phyloP scores from a whole-genome alignment of 345 rosid genomes.

The Bretschneidera sinensis region DNA sequence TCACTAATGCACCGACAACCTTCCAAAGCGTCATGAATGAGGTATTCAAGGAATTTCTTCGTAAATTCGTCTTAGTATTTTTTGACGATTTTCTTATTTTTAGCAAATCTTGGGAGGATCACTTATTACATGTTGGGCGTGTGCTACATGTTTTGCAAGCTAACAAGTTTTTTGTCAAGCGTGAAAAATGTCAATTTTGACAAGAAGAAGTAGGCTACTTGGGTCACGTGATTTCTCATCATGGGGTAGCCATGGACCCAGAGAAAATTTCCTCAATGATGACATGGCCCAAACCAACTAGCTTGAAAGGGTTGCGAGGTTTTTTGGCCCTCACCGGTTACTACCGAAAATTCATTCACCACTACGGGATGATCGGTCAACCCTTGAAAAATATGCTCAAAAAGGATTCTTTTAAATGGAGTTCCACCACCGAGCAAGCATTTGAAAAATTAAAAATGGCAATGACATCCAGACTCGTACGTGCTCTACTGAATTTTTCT shows the following conservation, averaged over 20 bases:
- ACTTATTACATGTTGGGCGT: not conserved
- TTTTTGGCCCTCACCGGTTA: slow-evolving; percentile 7
- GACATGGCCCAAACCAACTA: not conserved
- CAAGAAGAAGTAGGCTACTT: not conserved
- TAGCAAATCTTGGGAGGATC: not conserved
- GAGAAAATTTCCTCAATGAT: slow-evolving; percentile 1
- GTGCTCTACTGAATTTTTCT: too few relatives aligned
- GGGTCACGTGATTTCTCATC: too few relatives aligned
- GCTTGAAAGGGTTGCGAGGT: not conserved
- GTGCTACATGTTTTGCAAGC: not conserved
- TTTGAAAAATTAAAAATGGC: too few relatives aligned
- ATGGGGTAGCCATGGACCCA: too few relatives aligned
- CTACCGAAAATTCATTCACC: slow-evolving; percentile 7
- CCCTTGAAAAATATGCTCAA: not conserved
- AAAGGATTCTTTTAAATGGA: slow-evolving; percentile 3
- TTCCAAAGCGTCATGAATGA: too few relatives aligned
- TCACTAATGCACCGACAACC: too few relatives aligned
- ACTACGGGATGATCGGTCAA: not conserved
- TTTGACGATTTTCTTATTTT: too few relatives aligned
- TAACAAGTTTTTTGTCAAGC: not conserved
- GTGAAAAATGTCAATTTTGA: not conserved
- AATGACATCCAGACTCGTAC: too few relatives aligned
- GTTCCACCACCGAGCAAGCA: too few relatives aligned
- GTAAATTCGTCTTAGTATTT: too few relatives aligned
- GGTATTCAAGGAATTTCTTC: too few relatives aligned